Conservation (phyloP, 768 basidiomycete species). For the Ephemerocybe angulata region DNA sequence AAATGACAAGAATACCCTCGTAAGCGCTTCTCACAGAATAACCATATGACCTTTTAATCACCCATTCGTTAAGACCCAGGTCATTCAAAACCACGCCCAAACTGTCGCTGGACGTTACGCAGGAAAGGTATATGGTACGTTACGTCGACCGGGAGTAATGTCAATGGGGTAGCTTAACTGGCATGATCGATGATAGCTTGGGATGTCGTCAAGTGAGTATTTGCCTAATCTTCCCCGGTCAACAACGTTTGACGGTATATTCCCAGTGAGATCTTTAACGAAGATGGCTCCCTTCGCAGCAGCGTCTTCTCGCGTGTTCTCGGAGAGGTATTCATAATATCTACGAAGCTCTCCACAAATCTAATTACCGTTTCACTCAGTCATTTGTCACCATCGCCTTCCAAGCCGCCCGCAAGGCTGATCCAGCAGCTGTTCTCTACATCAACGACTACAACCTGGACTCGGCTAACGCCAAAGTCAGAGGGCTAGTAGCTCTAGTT, state of each 20-base stretch:
- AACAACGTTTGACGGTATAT: conserved; percentile 15
- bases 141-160: too few species aligned
- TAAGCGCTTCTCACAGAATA: conserved; percentile 6
- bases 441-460: conserved; percentile 51
- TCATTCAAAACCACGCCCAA: conserved; percentile 38
- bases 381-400: conserved; percentile 46
- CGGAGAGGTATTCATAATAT: conserved; percentile 22
- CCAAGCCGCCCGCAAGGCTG: conserved; percentile 40
- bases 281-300: conserved; percentile 37
- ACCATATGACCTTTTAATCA: not conserved
- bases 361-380: conserved; percentile 9
- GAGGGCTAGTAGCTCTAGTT: conserved; percentile 38
- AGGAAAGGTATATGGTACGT: conserved; percentile 32
- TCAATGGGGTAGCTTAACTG: not conserved
- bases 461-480: conserved; percentile 44
- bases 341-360: conserved; percentile 5
- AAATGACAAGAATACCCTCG: conserved; percentile 29
- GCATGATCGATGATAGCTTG: conserved; percentile 20
- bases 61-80: conserved; percentile 20
- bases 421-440: conserved; percentile 39
- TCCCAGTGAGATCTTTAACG: conserved; percentile 42
- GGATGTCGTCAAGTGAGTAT: conserved; percentile 34
- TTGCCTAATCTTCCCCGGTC: not conserved
- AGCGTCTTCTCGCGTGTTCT: conserved; percentile 42
- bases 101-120: conserved; percentile 38